A percentile compares a stretch with the other conserved stretches of the same genome.
phyloP scores from a whole-genome alignment of 805 yeast species.

The Barnettozyma siamensis region DNA sequence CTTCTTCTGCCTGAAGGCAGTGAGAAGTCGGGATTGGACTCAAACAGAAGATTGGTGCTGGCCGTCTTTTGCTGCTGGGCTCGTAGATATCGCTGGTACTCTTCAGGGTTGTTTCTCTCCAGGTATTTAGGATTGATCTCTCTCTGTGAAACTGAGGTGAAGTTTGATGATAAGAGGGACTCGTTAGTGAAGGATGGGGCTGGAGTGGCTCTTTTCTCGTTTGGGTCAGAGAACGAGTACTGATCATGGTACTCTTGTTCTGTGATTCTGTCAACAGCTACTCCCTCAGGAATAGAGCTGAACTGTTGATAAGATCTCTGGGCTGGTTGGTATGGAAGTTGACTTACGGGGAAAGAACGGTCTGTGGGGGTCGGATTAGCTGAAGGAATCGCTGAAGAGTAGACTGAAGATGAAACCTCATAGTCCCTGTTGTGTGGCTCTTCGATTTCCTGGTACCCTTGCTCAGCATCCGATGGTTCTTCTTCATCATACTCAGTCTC shows the following conservation, averaged over 20 bases:
- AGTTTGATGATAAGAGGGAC: constrained; percentile 44
- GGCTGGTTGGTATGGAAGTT: background rate
- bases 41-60: background rate
- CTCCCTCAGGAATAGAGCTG: constrained; percentile 14
- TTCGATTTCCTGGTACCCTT: too few species aligned
- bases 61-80: constrained; percentile 5
- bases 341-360: constrained; percentile 13
- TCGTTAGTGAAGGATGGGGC: constrained; percentile 29
- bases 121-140: constrained; percentile 58
- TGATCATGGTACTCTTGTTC: constrained; percentile 6
- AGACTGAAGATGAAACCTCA: constrained; percentile 21
- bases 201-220: constrained; percentile 22
- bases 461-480: background rate
- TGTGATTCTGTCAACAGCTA: constrained; percentile 4
- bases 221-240: constrained; percentile 21
- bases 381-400: constrained; percentile 21
- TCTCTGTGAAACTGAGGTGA: constrained; percentile 74
- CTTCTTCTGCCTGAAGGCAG: constrained; percentile 2
- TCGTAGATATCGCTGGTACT: constrained; percentile 7
- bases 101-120: constrained; percentile 22
- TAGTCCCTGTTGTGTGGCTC: background rate
- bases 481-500: constrained; percentile 1
- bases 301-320: constrained; percentile 1
- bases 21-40: constrained; percentile 6
- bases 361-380: constrained; percentile 13